Percentiles rank a stretch among this genome's conserved stretches.
phyloP scores from a whole-genome alignment of 73 alveolate genomes.

The Paramecium biaurelia region DNA sequence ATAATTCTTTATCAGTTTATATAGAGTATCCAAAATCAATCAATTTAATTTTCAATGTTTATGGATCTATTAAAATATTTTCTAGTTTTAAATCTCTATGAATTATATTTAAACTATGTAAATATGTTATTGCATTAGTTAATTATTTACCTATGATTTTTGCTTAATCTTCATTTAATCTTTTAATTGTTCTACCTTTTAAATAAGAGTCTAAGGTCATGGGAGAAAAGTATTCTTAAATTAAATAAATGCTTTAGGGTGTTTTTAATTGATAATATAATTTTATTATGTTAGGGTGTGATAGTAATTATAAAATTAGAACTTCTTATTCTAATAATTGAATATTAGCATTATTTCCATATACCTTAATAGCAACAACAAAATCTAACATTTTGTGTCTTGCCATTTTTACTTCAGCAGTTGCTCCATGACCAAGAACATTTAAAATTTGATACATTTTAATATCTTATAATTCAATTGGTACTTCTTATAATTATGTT shows the following conservation, averaged over 20 bases:
- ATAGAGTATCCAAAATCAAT: constrained; percentile 86
- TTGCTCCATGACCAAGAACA: constrained; percentile 56
- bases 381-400: constrained; percentile 4
- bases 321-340: constrained; percentile 36
- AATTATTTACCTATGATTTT: constrained; percentile 70
- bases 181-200: constrained; percentile 55
- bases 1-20: constrained; percentile 46
- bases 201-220: constrained; percentile 53
- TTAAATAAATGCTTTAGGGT: constrained; percentile 51
- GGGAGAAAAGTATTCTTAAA: constrained; percentile 73
- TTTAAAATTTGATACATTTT: constrained; percentile 34
- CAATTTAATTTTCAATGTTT: constrained; percentile 66
- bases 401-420: constrained; percentile 56
- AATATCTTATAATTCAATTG: not conserved
- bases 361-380: constrained; percentile 58
- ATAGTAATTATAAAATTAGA: constrained; percentile 15
- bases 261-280: constrained; percentile 52
- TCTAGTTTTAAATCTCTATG: constrained; percentile 86
- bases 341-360: constrained; percentile 40
- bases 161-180: constrained; percentile 74
- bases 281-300: constrained; percentile 54
- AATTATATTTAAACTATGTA: constrained; percentile 69
- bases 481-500: not conserved
- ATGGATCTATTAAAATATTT: constrained; percentile 72
- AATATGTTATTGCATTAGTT: constrained; percentile 66